Evolutionary conservation across 352 stramenopile species (phyloP).

Genomic region (Globisporangium okanoganense): DNA sequence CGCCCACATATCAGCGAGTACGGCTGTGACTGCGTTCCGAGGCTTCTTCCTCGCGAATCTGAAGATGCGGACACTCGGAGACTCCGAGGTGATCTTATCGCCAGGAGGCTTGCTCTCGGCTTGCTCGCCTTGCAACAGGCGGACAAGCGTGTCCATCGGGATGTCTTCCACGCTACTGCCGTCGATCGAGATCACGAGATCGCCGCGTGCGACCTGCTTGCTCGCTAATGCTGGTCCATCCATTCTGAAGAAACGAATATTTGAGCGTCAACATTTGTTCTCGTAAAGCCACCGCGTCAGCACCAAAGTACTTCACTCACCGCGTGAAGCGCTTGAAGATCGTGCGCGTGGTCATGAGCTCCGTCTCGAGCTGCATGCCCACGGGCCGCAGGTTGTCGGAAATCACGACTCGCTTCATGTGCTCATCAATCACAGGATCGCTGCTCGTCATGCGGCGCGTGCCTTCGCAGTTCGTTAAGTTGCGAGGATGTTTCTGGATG

Average conservation of each 20-base stretch:
- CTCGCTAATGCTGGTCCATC: conserved; percentile 12
- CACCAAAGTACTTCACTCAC: conserved; percentile 3
- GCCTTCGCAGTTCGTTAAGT: conserved; percentile 18
- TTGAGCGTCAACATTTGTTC: too few relatives aligned
- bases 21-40: background rate
- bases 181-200: conserved; percentile 28
- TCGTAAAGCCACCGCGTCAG: too few relatives aligned
- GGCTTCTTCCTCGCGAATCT: conserved; percentile 6
- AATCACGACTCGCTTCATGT: conserved; percentile 21
- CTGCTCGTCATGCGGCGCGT: conserved; percentile 1
- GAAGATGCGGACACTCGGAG: background rate
- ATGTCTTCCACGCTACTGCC: conserved; percentile 24
- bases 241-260: conserved; percentile 1
- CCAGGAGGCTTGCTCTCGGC: background rate
- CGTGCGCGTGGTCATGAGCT: conserved; percentile 23
- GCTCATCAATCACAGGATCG: background rate
- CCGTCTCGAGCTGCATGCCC: conserved; percentile 34
- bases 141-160: conserved; percentile 23
- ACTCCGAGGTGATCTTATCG: too few relatives aligned
- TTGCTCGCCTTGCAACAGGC: conserved; percentile 14
- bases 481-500: conserved; percentile 18
- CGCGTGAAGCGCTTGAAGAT: conserved; percentile 36
- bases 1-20: conserved; percentile 2
- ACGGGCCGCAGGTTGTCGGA: conserved; percentile 20
- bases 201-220: conserved; percentile 14